Percentiles rank a stretch among this genome's conserved stretches.
phyloP scores from a whole-genome alignment of 2,329 filamentous ascomycete species.

The Colletotrichum sansevieriae region DNA sequence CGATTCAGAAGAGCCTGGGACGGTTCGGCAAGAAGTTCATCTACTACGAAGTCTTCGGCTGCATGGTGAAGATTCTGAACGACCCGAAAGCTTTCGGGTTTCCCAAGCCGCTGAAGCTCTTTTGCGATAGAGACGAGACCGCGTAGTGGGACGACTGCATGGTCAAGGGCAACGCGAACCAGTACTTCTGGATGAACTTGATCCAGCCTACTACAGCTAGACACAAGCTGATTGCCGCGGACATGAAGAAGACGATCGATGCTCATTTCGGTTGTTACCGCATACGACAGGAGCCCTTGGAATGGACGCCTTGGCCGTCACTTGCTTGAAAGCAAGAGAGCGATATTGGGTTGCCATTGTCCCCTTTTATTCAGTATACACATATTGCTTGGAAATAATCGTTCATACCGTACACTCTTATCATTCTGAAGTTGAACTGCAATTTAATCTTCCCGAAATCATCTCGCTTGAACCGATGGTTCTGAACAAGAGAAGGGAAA shows the following conservation, averaged over 20 bases:
- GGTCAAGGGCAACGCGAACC: conserved; percentile 18
- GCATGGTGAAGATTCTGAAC: conserved; percentile 12
- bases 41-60: conserved; percentile 18
- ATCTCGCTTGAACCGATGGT: too few species aligned
- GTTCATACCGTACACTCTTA: not conserved
- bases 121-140: conserved; percentile 19
- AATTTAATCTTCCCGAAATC: too few species aligned
- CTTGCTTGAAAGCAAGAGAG: not conserved
- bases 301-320: not conserved
- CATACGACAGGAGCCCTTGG: too few species aligned
- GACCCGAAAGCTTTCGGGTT: conserved; percentile 11
- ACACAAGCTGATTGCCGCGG: conserved; percentile 23
- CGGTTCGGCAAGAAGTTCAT: conserved; percentile 16
- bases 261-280: not conserved
- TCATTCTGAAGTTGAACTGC: too few species aligned
- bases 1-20: conserved; percentile 1
- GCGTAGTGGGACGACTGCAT: conserved; percentile 23
- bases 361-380: not conserved
- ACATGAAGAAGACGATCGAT: conserved; percentile 13
- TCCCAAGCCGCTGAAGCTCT: conserved; percentile 4
- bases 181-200: conserved; percentile 33
- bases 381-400: not conserved
- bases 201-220: conserved; percentile 21
- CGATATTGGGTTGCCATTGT: not conserved
- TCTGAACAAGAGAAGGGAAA: not conserved